A percentile compares a stretch with the other conserved stretches of the same genome.
Evolutionary conservation across 371 early-diverging fungal species (phyloP).

Genomic region (Mucor racemosus): DNA sequence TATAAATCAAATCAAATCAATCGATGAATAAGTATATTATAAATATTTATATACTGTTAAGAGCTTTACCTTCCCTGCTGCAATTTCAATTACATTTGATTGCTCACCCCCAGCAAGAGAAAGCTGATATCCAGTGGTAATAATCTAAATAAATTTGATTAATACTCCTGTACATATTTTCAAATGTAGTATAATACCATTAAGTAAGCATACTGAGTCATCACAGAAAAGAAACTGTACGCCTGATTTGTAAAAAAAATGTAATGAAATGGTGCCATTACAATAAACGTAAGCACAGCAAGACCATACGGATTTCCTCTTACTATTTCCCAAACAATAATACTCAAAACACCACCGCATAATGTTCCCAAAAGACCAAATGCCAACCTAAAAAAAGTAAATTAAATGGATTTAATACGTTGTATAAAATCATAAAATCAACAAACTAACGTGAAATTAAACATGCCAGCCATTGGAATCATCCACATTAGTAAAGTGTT

Average conservation of each 20-base stretch:
- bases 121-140: slow-evolving; percentile 33
- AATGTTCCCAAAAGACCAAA: slow-evolving; percentile 37
- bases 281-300: slow-evolving; percentile 32
- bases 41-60: background rate
- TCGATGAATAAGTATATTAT: background rate
- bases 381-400: slow-evolving; percentile 18
- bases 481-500: slow-evolving; percentile 48
- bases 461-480: slow-evolving; percentile 41
- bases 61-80: slow-evolving; percentile 47
- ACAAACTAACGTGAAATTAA: slow-evolving; percentile 35
- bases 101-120: slow-evolving; percentile 7
- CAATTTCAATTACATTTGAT: slow-evolving; percentile 33
- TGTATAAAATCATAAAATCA: background rate
- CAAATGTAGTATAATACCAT: slow-evolving; percentile 19
- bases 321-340: slow-evolving; percentile 47
- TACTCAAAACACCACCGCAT: slow-evolving; percentile 41
- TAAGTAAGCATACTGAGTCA: slow-evolving; percentile 33
- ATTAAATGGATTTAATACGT: background rate
- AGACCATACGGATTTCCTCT: slow-evolving; percentile 48
- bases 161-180: background rate
- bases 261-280: slow-evolving; percentile 30
- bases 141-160: slow-evolving; percentile 14
- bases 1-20: slow-evolving; percentile 1
- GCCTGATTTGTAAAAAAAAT: slow-evolving; percentile 29
- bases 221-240: slow-evolving; percentile 28